These are phyloP conservation scores for Dissophora ornata DNA, from an alignment of 192 early-diverging fungal species.

Conservation along the genomic window DNA sequence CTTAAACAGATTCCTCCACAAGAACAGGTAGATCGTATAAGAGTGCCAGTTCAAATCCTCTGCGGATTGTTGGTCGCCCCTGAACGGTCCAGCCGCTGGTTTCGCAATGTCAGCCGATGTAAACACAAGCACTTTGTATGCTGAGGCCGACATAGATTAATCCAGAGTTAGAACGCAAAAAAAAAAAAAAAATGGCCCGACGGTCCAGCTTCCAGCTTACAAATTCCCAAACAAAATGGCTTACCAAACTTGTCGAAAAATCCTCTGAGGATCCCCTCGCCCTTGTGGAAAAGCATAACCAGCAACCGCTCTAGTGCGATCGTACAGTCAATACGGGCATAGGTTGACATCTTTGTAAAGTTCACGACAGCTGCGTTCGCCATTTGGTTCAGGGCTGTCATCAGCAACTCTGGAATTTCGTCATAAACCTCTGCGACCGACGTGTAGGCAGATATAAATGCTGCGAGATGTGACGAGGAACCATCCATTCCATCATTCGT, in stretches of 20 bases:
- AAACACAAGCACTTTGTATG: constrained; percentile 63
- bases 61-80: neutral
- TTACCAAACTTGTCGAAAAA: constrained; percentile 62
- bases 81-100: neutral
- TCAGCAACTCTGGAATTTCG: constrained; percentile 58
- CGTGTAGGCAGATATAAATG: constrained; percentile 73
- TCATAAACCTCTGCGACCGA: constrained; percentile 63
- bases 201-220: too few species aligned
- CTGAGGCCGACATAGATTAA: constrained; percentile 19
- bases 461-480: constrained; percentile 58
- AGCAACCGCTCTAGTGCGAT: constrained; percentile 66
- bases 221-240: neutral
- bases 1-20: constrained; percentile 74
- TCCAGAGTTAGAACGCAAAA: neutral
- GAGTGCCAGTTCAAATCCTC: constrained; percentile 42
- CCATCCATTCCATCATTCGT: constrained; percentile 57
- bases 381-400: constrained; percentile 58
- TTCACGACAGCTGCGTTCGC: constrained; percentile 57
- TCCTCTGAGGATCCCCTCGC: constrained; percentile 52
- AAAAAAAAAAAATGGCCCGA: too few species aligned
- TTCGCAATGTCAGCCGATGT: constrained; percentile 59
- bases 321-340: constrained; percentile 58
- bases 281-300: constrained; percentile 61
- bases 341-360: constrained; percentile 60
- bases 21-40: constrained; percentile 64